Percentiles rank a stretch among this genome's conserved stretches.
phyloP scores from a whole-genome alignment of 306 rosid genomes.

The cucumber (Cucumis sativus) region DNA sequence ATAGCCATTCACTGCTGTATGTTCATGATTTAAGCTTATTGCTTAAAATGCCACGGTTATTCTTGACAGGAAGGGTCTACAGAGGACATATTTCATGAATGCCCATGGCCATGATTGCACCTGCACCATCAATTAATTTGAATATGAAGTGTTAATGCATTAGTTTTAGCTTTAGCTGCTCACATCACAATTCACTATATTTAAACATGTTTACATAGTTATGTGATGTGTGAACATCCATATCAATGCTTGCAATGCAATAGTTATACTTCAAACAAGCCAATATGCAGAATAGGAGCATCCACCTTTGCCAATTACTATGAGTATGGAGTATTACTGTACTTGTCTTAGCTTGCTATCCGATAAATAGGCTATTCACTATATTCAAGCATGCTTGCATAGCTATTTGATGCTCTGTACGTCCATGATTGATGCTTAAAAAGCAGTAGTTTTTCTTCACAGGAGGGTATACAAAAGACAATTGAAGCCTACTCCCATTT shows the following conservation, averaged over 20 bases:
- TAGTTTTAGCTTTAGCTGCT: neutral
- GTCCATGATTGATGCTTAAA: neutral
- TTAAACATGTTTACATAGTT: neutral
- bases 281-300: slow-evolving; percentile 37
- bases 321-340: neutral
- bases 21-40: neutral
- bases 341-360: neutral
- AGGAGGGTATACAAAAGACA: slow-evolving; percentile 88
- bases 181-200: neutral
- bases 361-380: neutral
- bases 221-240: neutral
- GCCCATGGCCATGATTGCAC: neutral
- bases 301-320: neutral
- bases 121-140: neutral
- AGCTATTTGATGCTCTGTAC: neutral
- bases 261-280: slow-evolving; percentile 40
- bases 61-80: slow-evolving; percentile 51
- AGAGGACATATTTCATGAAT: slow-evolving; percentile 25
- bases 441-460: slow-evolving; percentile 17
- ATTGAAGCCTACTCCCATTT: slow-evolving; percentile 70
- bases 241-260: neutral
- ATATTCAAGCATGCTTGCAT: neutral
- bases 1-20: neutral
- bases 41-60: neutral
- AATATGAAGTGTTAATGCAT: neutral